Evolutionary conservation across 805 yeast species (phyloP), one percentile per base, ranked within the genome.

Genomic region (Metschnikowia cubensis): DNA sequence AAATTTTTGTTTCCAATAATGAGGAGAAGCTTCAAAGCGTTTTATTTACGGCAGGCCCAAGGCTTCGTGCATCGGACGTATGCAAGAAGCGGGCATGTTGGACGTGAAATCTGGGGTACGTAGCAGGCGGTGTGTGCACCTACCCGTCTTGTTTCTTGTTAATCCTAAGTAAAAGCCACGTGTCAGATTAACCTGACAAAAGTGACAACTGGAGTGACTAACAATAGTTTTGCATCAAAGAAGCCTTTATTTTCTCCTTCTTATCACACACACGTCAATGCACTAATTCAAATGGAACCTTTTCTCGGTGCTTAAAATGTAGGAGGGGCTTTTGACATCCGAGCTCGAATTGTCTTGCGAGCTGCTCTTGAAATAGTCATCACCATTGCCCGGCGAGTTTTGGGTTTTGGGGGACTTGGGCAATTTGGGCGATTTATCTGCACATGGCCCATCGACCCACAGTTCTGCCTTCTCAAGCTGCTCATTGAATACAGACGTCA

Each of bases 401-500:
- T 34, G 37, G 8, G 40, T 11, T 11, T 22, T 10, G 11, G 46
- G 46, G 25, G 25, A 22, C 10, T 25, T 25, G 29, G 29, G 29
- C 10, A 11, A 25, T 25, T 25, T 7, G 14, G 35, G 43, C n/a
- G 43, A 17, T 17, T 37, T 38, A 6, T 29, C 40, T 20, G 44
- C 47, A 17, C 39, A 29, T 4, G 52, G 35, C 56, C 79, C 66
- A 58, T 75, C 68, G 4, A 82, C 80, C 97, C 97, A 92, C 21
- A 76, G 72, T 64, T 94, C 97, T 1, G 97, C 97, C 56, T 84
- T 83, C 43, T 81, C 84, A 48, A 92, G 73, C 45, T 90, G 90
- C 42, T 87, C 91, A 62, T 87, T 92, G 58, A 95, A 89, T 6
- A 91, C 91, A 45, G 77, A 78, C 56, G 90, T 89, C 17, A 92